A percentile compares a stretch with the other conserved stretches of the same genome.
Evolutionary conservation across 768 basidiomycete genomes (phyloP).

Genomic region (Hebeloma cylindrosporum): DNA sequence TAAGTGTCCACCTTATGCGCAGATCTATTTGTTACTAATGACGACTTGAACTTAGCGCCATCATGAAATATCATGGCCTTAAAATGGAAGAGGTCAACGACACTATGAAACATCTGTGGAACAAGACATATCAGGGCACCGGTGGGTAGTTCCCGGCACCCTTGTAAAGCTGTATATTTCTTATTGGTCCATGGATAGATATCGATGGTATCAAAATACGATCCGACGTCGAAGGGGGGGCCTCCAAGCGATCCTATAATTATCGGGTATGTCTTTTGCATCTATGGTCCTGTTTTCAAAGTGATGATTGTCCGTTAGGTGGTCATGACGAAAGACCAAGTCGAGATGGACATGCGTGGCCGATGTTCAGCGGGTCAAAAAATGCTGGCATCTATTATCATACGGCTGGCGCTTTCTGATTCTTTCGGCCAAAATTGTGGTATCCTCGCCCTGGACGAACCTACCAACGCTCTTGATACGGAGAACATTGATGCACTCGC

Average conservation of each 20-base stretch:
- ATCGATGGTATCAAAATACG: slow-evolving; percentile 97
- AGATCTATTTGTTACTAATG: background rate
- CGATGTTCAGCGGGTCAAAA: slow-evolving; percentile 98
- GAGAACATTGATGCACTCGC: slow-evolving; percentile 97
- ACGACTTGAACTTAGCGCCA: slow-evolving; percentile 67
- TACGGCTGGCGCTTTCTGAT: slow-evolving; percentile 94
- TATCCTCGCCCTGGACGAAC: slow-evolving; percentile 96
- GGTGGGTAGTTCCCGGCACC: slow-evolving; percentile 47
- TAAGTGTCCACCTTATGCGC: slow-evolving; percentile 36
- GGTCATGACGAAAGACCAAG: slow-evolving; percentile 98
- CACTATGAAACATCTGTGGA: slow-evolving; percentile 96
- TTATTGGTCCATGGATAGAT: slow-evolving; percentile 49
- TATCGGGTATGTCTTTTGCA: slow-evolving; percentile 67
- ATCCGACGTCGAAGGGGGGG: slow-evolving; percentile 89
- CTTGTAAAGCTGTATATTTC: slow-evolving; percentile 7
- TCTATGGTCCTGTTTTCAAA: slow-evolving; percentile 7
- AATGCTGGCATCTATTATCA: slow-evolving; percentile 97
- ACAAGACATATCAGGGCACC: slow-evolving; percentile 98
- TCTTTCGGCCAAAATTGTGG: slow-evolving; percentile 98
- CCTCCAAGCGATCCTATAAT: slow-evolving; percentile 93
- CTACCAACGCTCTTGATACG: slow-evolving; percentile 93
- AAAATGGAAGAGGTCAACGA: slow-evolving; percentile 99
- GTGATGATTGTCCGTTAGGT: slow-evolving; percentile 53
- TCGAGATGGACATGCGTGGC: slow-evolving; percentile 99
- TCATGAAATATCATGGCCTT: slow-evolving; percentile 96